A percentile compares a stretch with the other conserved stretches of the same genome.
Conservation (phyloP, 805 yeast genomes). For the Yarrowia deformans region DNA sequence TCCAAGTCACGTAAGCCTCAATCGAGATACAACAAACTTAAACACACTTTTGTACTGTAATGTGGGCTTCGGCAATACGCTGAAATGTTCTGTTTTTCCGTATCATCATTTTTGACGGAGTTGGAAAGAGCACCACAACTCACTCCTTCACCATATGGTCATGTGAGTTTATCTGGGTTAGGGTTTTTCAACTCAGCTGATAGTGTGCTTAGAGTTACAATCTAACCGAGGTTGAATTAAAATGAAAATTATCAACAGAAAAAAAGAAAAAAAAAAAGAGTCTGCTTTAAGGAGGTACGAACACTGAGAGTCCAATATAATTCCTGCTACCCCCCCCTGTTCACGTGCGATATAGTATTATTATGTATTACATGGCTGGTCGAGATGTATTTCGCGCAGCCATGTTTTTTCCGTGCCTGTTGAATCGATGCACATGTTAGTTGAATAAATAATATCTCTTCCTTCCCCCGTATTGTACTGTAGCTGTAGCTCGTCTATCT, state of each 20-base stretch:
- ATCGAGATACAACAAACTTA: too few relatives aligned
- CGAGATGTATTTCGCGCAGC: neutral
- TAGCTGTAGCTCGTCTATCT: conserved; percentile 49
- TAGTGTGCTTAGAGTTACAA: neutral
- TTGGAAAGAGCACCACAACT: too few relatives aligned
- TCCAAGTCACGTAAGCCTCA: too few relatives aligned
- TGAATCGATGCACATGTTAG: conserved; percentile 39
- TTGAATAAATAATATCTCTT: conserved; percentile 37
- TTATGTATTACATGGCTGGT: conserved; percentile 16
- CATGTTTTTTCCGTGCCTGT: conserved; percentile 30
- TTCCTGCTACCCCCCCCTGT: too few relatives aligned
- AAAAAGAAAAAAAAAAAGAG: neutral
- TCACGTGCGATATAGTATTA: conserved; percentile 26
- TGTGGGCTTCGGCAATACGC: too few relatives aligned
- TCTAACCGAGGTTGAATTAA: neutral
- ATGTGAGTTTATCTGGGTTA: neutral
- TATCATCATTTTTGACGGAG: too few relatives aligned
- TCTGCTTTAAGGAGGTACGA: too few relatives aligned
- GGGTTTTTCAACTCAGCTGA: neutral
- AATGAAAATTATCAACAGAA: neutral
- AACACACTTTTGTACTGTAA: too few relatives aligned
- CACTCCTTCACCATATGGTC: neutral
- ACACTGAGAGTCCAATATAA: too few relatives aligned
- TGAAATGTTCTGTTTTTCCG: too few relatives aligned
- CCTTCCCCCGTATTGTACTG: neutral